Base-by-base conservation (phyloP, 2,329 filamentous ascomycete species). In the Penicillium sclerotigenum region DNA sequence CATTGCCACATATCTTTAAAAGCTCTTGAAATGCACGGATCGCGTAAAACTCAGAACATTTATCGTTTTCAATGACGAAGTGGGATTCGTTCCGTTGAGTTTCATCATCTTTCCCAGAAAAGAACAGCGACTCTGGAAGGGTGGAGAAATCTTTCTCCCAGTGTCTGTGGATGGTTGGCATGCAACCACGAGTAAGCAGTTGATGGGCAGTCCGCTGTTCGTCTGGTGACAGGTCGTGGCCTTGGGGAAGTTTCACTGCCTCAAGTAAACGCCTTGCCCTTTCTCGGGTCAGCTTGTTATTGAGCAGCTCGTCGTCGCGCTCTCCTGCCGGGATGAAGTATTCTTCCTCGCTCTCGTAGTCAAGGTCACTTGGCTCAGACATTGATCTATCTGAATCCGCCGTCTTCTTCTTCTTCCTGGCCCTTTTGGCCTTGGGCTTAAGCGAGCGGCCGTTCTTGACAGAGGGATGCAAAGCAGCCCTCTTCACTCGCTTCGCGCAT, bases 71-170 rank as follows among this genome's bases (percentile, higher is more conserved):
- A 55, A 86, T 78, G 58, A 80, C 77, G 0, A 80, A 75, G 20
- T 73, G 69, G 40, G 74, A 69, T 37, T 61, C 43, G 18, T 73
- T 60, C 11, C 72, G 68, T 2, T 68, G 40, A 11, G n/a, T 7
- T 13, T 47, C 28, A 6, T 52, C 37, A 14, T 49, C 41, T 10
- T 40, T 61, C 1, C 46, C 51, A 10, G 59, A 33, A 9, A 77
- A 76, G 68, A 85, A 86, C 1, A 86, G 67, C 9, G 75, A 73
- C 9, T 78, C 73, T 2, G 83, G 83, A 14, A 86, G 65, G 16
- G 79, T 82, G 9, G 71, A 70, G 59, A 84, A 84, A 59, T 85
- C 82, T 47, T 77, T 68, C 42, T 74, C 71, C 81, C 82, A 85
- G 57, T 72, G 72, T 13, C 69, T 66, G 1, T 81, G 81, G 13